Evolutionary conservation across 345 rosid species (phyloP).

Genomic region (Boechera retrofracta): DNA sequence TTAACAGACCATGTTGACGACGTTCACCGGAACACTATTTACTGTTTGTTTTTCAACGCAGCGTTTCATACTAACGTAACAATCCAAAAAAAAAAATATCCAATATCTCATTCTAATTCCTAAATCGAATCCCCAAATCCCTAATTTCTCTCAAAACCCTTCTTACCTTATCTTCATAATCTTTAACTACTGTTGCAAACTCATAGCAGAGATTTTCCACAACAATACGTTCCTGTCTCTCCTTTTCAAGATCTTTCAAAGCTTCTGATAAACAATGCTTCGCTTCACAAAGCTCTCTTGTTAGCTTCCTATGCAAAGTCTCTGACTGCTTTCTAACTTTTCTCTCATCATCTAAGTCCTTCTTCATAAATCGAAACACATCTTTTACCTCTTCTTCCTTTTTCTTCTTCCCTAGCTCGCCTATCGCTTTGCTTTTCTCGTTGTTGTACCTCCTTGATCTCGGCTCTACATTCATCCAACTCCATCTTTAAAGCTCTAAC

Average conservation of each 20-base stretch:
- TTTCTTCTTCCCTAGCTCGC: conserved; percentile 44
- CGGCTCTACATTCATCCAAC: conserved; percentile 65
- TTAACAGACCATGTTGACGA: no score
- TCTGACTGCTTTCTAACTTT: conserved; percentile 71
- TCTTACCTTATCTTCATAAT: conserved; percentile 70
- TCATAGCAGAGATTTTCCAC: conserved; percentile 87
- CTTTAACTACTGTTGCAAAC: conserved; percentile 83
- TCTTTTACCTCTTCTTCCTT: conserved; percentile 57
- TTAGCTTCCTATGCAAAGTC: conserved; percentile 69
- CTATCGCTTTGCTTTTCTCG: conserved; percentile 57
- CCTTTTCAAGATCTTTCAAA: conserved; percentile 72
- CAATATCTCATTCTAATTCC: no score
- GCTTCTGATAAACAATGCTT: conserved; percentile 66
- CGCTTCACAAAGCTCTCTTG: conserved; percentile 69
- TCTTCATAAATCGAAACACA: conserved; percentile 55
- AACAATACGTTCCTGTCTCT: conserved; percentile 68
- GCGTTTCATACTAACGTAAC: no score
- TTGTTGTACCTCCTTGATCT: conserved; percentile 64
- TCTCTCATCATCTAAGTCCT: conserved; percentile 69
- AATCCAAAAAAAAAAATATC: no score
- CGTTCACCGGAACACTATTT: no score
- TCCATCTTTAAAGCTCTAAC: conserved; percentile 73
- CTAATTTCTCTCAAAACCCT: not conserved
- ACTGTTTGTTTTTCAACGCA: no score
- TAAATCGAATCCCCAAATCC: no score